A percentile compares a stretch with the other conserved stretches of the same genome.
Conservation (phyloP, 768 basidiomycete genomes). For the Boletus pseudo-olivaceus region DNA sequence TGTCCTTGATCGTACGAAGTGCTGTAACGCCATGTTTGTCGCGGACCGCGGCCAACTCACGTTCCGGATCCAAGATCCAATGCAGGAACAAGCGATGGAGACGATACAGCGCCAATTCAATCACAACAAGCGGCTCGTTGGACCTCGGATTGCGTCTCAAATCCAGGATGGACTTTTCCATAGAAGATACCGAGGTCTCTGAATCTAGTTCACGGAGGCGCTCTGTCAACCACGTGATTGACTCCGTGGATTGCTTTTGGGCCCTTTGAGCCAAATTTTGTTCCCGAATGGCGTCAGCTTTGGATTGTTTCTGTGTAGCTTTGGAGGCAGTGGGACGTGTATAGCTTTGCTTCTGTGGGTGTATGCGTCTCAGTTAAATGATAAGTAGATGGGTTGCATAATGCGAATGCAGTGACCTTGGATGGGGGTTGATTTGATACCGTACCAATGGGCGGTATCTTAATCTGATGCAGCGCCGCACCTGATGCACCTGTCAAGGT, state of each 20-base stretch:
- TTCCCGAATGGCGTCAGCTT: conserved; percentile 40
- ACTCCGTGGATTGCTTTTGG: conserved; percentile 37
- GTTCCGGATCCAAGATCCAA: conserved; percentile 50
- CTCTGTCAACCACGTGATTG: conserved; percentile 50
- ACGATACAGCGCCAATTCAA: conserved; percentile 51
- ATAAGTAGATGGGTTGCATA: neutral
- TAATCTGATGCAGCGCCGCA: conserved; percentile 45
- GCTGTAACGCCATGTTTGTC: conserved; percentile 47
- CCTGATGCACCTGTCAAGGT: conserved; percentile 65
- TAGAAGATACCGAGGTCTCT: conserved; percentile 14
- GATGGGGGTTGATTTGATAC: conserved; percentile 1
- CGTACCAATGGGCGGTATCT: conserved; percentile 44
- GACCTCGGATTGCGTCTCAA: conserved; percentile 46
- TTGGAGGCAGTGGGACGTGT: conserved; percentile 24
- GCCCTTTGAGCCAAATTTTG: conserved; percentile 45
- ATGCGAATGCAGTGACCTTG: conserved; percentile 10
- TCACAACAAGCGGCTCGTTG: conserved; percentile 40
- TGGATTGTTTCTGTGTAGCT: conserved; percentile 26
- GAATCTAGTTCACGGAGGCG: conserved; percentile 39
- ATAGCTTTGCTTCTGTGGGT: conserved; percentile 17
- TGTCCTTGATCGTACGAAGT: conserved; percentile 47
- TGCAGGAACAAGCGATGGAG: conserved; percentile 47
- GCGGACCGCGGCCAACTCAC: conserved; percentile 35
- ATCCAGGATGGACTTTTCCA: conserved; percentile 33
- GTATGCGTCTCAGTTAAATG: neutral